phyloP scores from a whole-genome alignment of 73 alveolate species.

The Tetrahymena thermophila region DNA sequence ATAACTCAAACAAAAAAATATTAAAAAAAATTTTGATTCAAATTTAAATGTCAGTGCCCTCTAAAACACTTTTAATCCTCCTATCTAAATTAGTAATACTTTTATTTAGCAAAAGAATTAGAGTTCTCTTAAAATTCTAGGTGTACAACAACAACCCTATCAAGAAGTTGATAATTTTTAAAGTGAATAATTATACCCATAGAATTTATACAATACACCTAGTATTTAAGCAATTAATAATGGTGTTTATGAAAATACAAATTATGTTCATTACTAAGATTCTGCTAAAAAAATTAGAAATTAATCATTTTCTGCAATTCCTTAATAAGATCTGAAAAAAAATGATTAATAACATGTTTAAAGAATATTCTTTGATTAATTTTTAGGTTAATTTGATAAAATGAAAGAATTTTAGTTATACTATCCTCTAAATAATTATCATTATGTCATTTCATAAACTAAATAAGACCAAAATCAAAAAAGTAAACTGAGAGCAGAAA shows the following conservation, averaged over 20 bases:
- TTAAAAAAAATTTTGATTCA: neutral
- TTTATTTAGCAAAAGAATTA: neutral
- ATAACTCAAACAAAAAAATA: neutral
- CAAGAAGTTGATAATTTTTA: neutral
- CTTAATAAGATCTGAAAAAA: neutral
- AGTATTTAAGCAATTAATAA: neutral
- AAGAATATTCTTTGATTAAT: neutral
- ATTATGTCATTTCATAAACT: neutral
- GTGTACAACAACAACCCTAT: neutral
- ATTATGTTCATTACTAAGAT: neutral
- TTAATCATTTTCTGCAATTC: neutral
- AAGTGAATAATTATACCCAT: neutral
- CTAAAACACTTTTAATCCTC: too few species aligned
- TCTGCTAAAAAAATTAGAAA: neutral
- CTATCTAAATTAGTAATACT: neutral
- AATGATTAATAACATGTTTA: neutral
- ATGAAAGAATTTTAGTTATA: neutral
- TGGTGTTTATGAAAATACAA: neutral
- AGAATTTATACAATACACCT: neutral
- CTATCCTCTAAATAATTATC: neutral
- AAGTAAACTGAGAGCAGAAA: neutral
- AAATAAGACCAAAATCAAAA: neutral
- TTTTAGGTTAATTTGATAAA: neutral
- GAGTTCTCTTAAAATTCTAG: neutral
- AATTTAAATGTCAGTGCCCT: neutral